phyloP scores from a whole-genome alignment of 2,329 filamentous ascomycete genomes.

The Fusarium oligoseptatum region DNA sequence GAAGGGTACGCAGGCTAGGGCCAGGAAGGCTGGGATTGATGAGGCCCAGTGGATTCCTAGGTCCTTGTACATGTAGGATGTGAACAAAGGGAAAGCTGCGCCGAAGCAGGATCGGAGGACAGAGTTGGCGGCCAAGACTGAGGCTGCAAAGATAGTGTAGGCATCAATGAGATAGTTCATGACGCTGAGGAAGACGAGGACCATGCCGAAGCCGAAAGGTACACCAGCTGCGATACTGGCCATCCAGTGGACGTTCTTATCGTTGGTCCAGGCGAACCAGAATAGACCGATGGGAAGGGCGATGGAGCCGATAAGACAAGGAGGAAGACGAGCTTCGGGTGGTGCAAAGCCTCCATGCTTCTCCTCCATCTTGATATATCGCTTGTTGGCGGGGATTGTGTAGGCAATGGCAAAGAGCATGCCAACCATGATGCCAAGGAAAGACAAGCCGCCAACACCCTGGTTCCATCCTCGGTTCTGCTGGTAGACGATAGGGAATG shows the following conservation, averaged over 20 bases:
- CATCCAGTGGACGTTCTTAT: slow-evolving; percentile 64
- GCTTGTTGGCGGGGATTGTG: slow-evolving; percentile 37
- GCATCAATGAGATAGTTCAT: slow-evolving; percentile 42
- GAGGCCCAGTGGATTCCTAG: slow-evolving; percentile 40
- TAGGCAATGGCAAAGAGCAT: slow-evolving; percentile 33
- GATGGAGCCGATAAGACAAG: slow-evolving; percentile 30
- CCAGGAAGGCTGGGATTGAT: slow-evolving; percentile 33
- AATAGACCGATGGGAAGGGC: slow-evolving; percentile 58
- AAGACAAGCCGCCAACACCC: slow-evolving; percentile 33
- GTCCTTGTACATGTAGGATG: slow-evolving; percentile 35
- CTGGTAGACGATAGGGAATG: slow-evolving; percentile 74
- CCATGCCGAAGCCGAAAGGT: slow-evolving; percentile 66
- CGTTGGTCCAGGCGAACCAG: slow-evolving; percentile 72
- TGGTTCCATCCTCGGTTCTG: slow-evolving; percentile 54
- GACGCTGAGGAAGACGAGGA: slow-evolving; percentile 55
- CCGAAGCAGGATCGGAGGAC: slow-evolving; percentile 39
- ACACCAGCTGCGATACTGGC: slow-evolving; percentile 56
- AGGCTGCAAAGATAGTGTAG: slow-evolving; percentile 40
- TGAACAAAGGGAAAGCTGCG: slow-evolving; percentile 39
- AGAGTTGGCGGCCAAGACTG: slow-evolving; percentile 32
- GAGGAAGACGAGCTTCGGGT: slow-evolving; percentile 32
- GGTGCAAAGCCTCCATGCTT: slow-evolving; percentile 36
- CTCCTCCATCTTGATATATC: slow-evolving; percentile 33
- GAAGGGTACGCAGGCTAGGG: slow-evolving; percentile 37
- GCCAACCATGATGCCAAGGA: slow-evolving; percentile 41